Evolutionary conservation across 2,329 filamentous ascomycete genomes (phyloP).

Genomic region (Leptodontidium sp.): DNA sequence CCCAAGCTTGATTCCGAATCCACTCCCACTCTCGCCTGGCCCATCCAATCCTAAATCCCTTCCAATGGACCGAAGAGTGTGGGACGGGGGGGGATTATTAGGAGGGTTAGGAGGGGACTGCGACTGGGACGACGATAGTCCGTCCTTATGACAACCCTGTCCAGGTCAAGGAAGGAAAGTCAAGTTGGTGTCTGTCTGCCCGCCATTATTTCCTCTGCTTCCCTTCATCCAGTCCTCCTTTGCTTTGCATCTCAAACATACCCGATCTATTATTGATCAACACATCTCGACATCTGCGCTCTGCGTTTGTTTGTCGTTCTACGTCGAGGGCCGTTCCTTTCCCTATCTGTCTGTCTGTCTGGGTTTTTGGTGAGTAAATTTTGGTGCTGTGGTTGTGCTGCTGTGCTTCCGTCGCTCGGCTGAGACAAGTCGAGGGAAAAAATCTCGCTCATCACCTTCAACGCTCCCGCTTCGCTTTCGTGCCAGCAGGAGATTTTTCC

Average conservation of each 20-base stretch:
- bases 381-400: not conserved
- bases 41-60: conserved; percentile 13
- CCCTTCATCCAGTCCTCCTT: not conserved
- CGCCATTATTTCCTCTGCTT: not conserved
- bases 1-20: not conserved
- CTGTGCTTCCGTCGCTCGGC: conserved; percentile 1
- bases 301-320: conserved; percentile 29
- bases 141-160: conserved; percentile 10
- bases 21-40: conserved; percentile 11
- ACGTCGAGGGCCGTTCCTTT: conserved; percentile 40
- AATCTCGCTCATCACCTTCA: conserved; percentile 26
- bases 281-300: conserved; percentile 5
- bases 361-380: conserved; percentile 40
- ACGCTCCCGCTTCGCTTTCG: conserved; percentile 33
- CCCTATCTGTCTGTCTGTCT: conserved; percentile 34
- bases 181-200: not conserved
- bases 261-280: conserved; percentile 18
- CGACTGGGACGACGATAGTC: conserved; percentile 14
- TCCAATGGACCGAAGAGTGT: conserved; percentile 14
- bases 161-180: conserved; percentile 1
- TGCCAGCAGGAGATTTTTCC: conserved; percentile 33
- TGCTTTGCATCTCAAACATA: conserved; percentile 7
- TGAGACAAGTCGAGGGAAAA: conserved; percentile 30
- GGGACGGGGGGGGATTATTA: not conserved
- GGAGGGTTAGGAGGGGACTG: too few relatives aligned